Base-by-base conservation (phyloP, 2,329 filamentous ascomycete species). In the Colletotrichum musicola region DNA sequence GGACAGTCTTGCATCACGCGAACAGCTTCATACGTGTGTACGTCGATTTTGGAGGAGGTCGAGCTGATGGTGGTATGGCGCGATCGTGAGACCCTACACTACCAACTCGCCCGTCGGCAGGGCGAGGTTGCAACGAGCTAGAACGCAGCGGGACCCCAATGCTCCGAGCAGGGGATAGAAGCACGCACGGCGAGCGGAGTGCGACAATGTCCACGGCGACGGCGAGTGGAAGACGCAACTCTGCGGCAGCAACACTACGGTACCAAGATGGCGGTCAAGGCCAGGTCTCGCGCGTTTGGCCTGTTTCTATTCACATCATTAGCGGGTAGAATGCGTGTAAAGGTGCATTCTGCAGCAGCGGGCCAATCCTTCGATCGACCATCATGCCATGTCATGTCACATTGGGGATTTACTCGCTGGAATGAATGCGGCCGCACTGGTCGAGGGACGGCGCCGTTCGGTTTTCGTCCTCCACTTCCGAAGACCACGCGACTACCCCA, bases 401-500 rank as follows among this genome's bases (percentile, higher is more conserved):
- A 27, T 38, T 7, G 46, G 18, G 27, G 20, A 20, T 20, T 20
- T 9, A 6, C 46, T 18, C 46, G 16, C 18, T 4, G 13, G 2
- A 46, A 16, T 18, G 4, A 13, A 44, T 3, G 42, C n/a, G 12
- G 14, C 54, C 20, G 18, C 40, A 47, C 40, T 25, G 38, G 49
- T 35, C 40, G 12, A 44, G 16, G 5, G 16, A 38, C 18, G 55
- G 30, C 30, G 30, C 61, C 30, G 18, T 16, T 4, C 9, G 25
- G 4, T 64, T 47, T 35, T 55, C 20, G 40, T 50, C 30, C 54
- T 46, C 47, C 38, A 35, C 35, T 3, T n/a, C 27, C 10, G 30
- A 1, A 16, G 27, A 20, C 62, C 35, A 56, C 30, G 62, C 54
- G 62, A 64, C 18, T 68, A 49, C 55, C 65, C 55, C 62, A 27